Evolutionary conservation across 108 stramenopile genomes (phyloP), one percentile per base, ranked within the genome.

Genomic region (Pseudonitzschia pungens): DNA sequence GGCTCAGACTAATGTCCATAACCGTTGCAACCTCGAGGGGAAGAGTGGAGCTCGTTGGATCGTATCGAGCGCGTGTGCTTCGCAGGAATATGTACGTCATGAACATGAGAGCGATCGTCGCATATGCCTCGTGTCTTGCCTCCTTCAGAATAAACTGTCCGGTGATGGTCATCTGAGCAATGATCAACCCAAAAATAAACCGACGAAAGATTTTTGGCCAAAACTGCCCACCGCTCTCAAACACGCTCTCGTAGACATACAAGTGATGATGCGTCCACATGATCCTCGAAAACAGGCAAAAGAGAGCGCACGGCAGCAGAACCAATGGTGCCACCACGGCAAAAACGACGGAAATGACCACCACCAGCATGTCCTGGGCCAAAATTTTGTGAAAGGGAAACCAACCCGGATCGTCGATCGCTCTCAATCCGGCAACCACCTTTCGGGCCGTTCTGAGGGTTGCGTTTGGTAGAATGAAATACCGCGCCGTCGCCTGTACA

Each of bases 131-230:
- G 60, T 91, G 90, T 18, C 88, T 69, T 42, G 95, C 92, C 57
- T 88, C 92, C 53, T 96, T 96, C 44, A 94, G 68, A 74, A 96
- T 91, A 57, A 96, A 91, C 79, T 94, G 92, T 12, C 96, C 96
- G 18, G 91, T 91, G 51, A 96, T 92, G 24, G 92, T 94, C 73
- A 92, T 90, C 68, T 96, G 96, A 8, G 93, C 92, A 60, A 96
- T 87, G 48, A 94, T 83, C 52, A 96, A 66, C 15, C 92, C 96
- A 81, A 96, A 94, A 10, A 95, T 84, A 72, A 93, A 94, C 2
- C 96, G 84, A 28, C 93, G 89, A 68, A 93, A 94, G 24, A 96
- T 93, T 70, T 93, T 95, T 15, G 96, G 96, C 93, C 92, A 96
- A 68, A 94, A 95, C 72, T 87, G 81, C n/a, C 95, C 96, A 66